Base-by-base conservation (phyloP, 805 yeast species). In the Saccharomycopsis lassenensis region DNA sequence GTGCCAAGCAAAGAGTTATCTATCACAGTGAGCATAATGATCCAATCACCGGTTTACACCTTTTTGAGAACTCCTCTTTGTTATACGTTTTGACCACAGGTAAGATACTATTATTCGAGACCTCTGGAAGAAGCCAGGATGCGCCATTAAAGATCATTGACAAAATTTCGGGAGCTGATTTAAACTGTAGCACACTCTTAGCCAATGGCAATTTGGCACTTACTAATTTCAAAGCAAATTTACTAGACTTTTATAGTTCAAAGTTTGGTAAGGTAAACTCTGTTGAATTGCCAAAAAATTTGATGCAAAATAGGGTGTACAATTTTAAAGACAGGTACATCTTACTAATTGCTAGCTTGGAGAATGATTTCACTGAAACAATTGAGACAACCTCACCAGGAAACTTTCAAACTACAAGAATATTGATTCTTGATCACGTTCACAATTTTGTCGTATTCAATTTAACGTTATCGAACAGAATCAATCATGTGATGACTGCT, bases 1-100 rank as follows among this genome's bases (percentile, higher is more conserved):
- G 97, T 0, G 75, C 94, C 7, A 71, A 91, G 45, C 97, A 89
- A 50, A 62, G 96, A 20, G 54, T 79, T 0, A 75, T 87, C 1
- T 83, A 76, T 51, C 83, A 79, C 40, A 71, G 77, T 35, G 56
- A 58, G 11, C n/a, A n/a, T n/a, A 59, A 65, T 2, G 91, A 84
- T 33, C 94, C 96, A 1, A 68, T 91, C 14, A 89, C 97, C 0
- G 79, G 83, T 0, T 57, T 89, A 1, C 68, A 70, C 20, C 71
- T 87, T 46, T 36, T 43, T 21, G 65, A 69, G 1, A 33, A 31
- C 22, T 17, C 25, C 5, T 19, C 32, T 4, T 15, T 31, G 12
- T 57, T 86, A 11, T 86, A 71, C 52, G 79, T 83, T 14, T 65
- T 89, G 1, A 81, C 96, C 0, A 75, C 91, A 0, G 71, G 79